Conservation (phyloP, 768 basidiomycete species). For the Cystofilobasidium ferigula region DNA sequence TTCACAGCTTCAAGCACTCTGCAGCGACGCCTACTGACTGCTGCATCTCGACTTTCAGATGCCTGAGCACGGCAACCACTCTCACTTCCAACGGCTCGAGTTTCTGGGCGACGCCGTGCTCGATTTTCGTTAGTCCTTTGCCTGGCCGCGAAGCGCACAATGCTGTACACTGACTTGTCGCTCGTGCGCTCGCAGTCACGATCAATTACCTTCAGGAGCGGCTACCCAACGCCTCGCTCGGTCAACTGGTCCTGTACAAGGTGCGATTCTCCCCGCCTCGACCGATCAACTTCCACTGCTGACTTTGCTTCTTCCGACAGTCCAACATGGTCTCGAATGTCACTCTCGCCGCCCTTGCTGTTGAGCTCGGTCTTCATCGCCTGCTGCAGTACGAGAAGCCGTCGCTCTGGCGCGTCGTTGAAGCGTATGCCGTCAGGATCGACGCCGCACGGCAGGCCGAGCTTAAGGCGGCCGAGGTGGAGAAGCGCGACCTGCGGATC, state of each 20-base stretch:
- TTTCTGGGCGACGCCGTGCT: constrained; percentile 79
- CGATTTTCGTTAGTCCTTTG: constrained; percentile 58
- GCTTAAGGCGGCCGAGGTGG: constrained; percentile 43
- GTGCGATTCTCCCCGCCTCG: constrained; percentile 39
- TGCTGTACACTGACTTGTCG: background rate
- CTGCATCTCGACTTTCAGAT: constrained; percentile 43
- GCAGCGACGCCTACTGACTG: background rate
- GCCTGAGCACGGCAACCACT: constrained; percentile 52
- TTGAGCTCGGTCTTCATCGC: constrained; percentile 55
- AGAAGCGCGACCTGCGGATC: constrained; percentile 51
- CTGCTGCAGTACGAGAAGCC: constrained; percentile 53
- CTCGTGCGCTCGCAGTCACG: constrained; percentile 47
- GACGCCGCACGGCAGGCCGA: constrained; percentile 42
- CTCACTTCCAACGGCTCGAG: constrained; percentile 63
- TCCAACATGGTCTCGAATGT: constrained; percentile 77
- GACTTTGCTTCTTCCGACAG: constrained; percentile 46
- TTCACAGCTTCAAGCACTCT: background rate
- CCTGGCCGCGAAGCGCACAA: background rate
- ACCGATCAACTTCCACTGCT: no score
- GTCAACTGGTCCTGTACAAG: constrained; percentile 68
- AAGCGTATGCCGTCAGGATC: constrained; percentile 47
- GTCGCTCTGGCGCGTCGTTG: constrained; percentile 46
- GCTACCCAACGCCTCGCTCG: constrained; percentile 56
- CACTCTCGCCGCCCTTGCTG: constrained; percentile 62
- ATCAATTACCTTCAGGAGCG: constrained; percentile 58